Conservation (phyloP, 1,284 basidiomycete genomes). For the Ganoderma boninense region DNA sequence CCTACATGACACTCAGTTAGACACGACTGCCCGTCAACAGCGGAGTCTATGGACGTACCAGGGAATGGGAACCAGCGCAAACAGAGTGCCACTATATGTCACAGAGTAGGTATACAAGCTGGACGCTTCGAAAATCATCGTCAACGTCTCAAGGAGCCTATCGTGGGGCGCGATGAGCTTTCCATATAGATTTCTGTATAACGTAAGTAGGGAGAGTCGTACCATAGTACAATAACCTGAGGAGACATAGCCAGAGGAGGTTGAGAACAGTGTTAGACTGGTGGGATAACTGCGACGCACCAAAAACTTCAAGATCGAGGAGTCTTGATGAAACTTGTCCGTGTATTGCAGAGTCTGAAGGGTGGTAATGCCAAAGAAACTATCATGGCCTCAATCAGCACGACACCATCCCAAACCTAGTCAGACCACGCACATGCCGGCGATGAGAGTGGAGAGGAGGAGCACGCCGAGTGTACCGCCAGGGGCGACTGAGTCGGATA, state of each 20-base stretch:
- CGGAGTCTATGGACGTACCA: conserved; percentile 16
- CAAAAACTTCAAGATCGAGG: conserved; percentile 23
- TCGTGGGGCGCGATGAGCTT: not conserved
- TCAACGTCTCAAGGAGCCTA: conserved; percentile 27
- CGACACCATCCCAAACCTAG: conserved; percentile 16
- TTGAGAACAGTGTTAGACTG: not conserved
- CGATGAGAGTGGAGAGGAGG: conserved; percentile 24
- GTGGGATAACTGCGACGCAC: conserved; percentile 5
- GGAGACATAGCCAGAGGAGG: not conserved
- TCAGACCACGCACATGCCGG: conserved; percentile 24
- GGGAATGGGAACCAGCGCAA: conserved; percentile 21
- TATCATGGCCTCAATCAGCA: conserved; percentile 10
- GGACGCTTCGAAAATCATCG: conserved; percentile 24
- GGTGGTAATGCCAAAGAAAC: conserved; percentile 29
- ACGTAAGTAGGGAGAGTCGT: no score
- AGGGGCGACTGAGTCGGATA: conserved; percentile 21
- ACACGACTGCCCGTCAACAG: no score
- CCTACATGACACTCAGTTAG: conserved; percentile 1
- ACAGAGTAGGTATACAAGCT: conserved; percentile 27
- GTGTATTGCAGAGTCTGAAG: conserved; percentile 29
- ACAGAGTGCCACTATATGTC: conserved; percentile 11
- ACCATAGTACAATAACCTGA: conserved; percentile 29
- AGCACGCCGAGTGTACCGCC: conserved; percentile 27
- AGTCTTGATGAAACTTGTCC: conserved; percentile 26
- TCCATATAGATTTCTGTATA: not conserved